phyloP scores from a whole-genome alignment of 2,329 filamentous ascomycete genomes.

The Diaporthe velutina region DNA sequence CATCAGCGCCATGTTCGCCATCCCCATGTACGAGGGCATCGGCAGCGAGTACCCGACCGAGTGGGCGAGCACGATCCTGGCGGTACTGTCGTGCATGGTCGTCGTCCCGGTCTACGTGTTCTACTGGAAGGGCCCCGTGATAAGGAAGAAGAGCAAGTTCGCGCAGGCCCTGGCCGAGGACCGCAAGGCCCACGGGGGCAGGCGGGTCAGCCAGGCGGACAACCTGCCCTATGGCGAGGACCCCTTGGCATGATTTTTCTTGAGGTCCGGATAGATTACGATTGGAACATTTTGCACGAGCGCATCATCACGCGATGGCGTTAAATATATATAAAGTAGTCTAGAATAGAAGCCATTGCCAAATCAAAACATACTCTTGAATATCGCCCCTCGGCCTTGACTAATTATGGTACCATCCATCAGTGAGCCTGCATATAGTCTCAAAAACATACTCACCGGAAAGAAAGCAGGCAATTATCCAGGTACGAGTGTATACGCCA shows the following conservation, averaged over 20 bases:
- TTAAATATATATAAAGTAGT: no score
- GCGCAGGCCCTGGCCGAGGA: slow-evolving; percentile 47
- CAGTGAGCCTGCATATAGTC: not conserved
- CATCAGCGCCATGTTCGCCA: slow-evolving; percentile 71
- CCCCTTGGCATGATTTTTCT: not conserved
- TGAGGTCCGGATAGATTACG: not conserved
- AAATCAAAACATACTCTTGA: not conserved
- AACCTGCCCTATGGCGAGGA: slow-evolving; percentile 11
- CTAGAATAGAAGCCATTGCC: no score
- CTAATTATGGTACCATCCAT: not conserved
- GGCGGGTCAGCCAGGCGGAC: not conserved
- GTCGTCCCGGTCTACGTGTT: slow-evolving; percentile 67
- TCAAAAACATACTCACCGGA: no score
- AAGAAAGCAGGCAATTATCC: not conserved
- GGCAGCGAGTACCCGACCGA: slow-evolving; percentile 58
- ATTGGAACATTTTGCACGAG: not conserved
- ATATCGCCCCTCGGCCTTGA: not conserved
- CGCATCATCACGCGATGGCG: not conserved
- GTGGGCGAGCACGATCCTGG: slow-evolving; percentile 67
- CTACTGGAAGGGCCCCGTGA: slow-evolving; percentile 66
- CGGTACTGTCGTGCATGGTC: slow-evolving; percentile 61
- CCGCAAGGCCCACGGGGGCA: not conserved
- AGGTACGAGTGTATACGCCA: not conserved
- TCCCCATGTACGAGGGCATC: slow-evolving; percentile 65
- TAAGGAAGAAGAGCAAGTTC: slow-evolving; percentile 65